Base-by-base conservation (phyloP, 169 alveolate genomes). In the Eimeria falciformis region DNA sequence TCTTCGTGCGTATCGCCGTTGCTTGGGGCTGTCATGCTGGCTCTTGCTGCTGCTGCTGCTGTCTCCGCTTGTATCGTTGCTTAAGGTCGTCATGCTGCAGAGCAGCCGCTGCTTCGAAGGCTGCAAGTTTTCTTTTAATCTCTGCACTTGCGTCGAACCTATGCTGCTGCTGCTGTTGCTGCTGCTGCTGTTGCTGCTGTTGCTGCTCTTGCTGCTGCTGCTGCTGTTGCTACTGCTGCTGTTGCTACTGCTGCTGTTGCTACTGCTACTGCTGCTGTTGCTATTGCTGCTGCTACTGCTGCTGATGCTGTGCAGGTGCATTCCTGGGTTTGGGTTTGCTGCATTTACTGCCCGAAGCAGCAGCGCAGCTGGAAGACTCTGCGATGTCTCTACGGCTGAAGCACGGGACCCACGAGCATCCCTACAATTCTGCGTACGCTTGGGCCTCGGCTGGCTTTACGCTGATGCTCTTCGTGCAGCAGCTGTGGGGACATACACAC, bases 251-350 rank as follows among this genome's bases (percentile, higher is more conserved):
- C 71, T 21, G 71, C 71, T 58, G 71, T 21, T 58, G 58, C 58
- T 50, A 14, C 58, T 50, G 58, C 58, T 50, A 14, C 58, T 50
- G 58, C 58, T 50, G 58, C 58, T 50, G 58, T 14, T 50, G 58
- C 27, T 71, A 29, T 46, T 45, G 9, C 87, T 21, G 68, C 69
- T 77, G 65, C 62, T 45, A 14, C 58, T 50, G 58, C 58, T 73
- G 55, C n/a, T n/a, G n/a, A n/a, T n/a, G n/a, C 27, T 23, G 68
- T 78, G 68, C 90, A 82, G 90, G 90, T 5, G 90, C 90, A 23
- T 82, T 82, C 58, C 78, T 82, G 62, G 90, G 90, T 14, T 68
- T 82, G 17, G 90, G 77, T 18, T 14, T 82, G 65, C 17, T 82
- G 40, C 90, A 82, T 23, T 25, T 82, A 65, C 56, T 82, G 37